Percentiles rank a stretch among this genome's conserved stretches.
Evolutionary conservation across 768 basidiomycete genomes (phyloP).

Genomic region (Suillus brevipes): DNA sequence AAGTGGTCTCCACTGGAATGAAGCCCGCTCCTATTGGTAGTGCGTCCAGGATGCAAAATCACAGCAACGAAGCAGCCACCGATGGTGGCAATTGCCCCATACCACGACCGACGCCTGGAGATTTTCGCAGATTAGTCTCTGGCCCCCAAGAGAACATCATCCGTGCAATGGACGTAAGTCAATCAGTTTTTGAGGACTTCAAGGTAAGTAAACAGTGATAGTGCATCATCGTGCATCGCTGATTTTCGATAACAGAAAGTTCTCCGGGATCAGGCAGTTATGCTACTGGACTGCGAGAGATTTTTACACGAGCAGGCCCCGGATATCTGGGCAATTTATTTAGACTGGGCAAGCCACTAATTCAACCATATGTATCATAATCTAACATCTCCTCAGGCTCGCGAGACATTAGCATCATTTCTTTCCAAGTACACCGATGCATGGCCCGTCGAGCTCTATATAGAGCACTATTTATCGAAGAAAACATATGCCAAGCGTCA

Average conservation of each 20-base stretch:
- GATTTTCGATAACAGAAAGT: neutral
- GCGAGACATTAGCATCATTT: neutral
- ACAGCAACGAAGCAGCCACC: neutral
- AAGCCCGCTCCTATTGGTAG: neutral
- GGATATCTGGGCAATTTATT: neutral
- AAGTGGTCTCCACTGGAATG: conserved; percentile 8
- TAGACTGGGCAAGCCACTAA: neutral
- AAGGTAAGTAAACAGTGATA: neutral
- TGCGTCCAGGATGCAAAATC: neutral
- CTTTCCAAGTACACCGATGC: conserved; percentile 1
- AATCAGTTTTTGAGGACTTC: neutral
- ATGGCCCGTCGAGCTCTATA: conserved; percentile 5
- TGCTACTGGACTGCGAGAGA: neutral
- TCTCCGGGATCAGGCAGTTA: neutral
- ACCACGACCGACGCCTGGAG: neutral
- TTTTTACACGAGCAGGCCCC: neutral
- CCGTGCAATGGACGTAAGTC: neutral
- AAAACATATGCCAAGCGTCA: neutral
- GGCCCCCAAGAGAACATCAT: neutral
- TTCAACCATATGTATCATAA: too few species aligned
- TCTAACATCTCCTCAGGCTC: conserved; percentile 1
- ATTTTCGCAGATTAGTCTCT: neutral
- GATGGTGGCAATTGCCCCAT: neutral
- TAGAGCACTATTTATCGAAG: neutral
- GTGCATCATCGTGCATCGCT: neutral